Percentiles rank a stretch among this genome's conserved stretches.
Evolutionary conservation across 73 alveolate genomes (phyloP).

Genomic region (Tetrahymena elliotti): DNA sequence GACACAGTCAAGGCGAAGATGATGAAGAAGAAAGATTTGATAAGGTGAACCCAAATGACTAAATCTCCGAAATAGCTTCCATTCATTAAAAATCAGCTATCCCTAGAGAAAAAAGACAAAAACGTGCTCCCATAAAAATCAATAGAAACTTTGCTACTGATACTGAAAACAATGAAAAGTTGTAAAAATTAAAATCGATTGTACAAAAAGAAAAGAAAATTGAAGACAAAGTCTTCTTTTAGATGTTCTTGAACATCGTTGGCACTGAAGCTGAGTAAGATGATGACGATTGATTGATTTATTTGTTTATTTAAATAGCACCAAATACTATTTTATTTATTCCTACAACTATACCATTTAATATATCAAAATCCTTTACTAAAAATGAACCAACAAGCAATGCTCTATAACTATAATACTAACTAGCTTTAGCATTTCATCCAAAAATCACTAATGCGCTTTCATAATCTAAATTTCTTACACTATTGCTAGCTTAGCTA

Average conservation of each 20-base stretch:
- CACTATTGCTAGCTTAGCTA: background rate
- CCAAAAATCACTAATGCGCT: no score
- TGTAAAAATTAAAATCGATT: background rate
- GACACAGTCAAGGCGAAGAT: background rate
- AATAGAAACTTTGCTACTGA: background rate
- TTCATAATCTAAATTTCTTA: background rate
- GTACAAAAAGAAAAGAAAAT: background rate
- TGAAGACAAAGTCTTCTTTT: background rate
- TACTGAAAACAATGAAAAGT: background rate
- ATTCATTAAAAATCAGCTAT: background rate
- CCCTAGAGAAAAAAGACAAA: background rate
- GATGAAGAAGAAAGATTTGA: background rate
- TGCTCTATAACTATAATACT: background rate
- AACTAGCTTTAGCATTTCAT: background rate
- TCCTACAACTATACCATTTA: background rate
- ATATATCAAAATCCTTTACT: background rate
- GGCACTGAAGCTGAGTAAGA: background rate
- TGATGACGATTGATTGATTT: background rate
- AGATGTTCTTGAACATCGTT: background rate
- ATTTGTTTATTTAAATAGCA: background rate
- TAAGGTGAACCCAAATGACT: background rate
- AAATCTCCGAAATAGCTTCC: background rate
- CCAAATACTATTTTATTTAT: background rate
- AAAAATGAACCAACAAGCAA: background rate
- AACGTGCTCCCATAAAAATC: background rate